Conservation (phyloP, 1,284 basidiomycete genomes). For the Ustilago esculenta region DNA sequence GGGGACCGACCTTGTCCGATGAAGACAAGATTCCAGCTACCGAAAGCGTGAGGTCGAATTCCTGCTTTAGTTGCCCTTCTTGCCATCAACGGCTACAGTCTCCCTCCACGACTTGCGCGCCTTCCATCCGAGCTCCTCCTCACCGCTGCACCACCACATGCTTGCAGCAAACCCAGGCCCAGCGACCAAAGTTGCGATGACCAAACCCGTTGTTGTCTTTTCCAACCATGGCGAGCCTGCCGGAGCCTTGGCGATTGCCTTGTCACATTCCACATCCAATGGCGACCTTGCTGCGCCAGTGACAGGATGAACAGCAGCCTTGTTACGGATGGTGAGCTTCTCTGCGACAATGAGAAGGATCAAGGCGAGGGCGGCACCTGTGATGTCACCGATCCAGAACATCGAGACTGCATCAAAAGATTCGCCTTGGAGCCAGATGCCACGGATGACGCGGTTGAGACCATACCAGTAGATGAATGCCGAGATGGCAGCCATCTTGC, state of each 20-base stretch:
- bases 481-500: constrained; percentile 41
- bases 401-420: constrained; percentile 34
- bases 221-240: constrained; percentile 47
- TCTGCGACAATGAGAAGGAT: constrained; percentile 33
- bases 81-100: constrained; percentile 45
- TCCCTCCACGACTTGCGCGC: constrained; percentile 50
- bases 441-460: constrained; percentile 39
- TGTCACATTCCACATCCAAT: constrained; percentile 50
- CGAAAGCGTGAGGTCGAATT: too few species aligned
- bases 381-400: constrained; percentile 43
- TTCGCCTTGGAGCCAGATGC: constrained; percentile 11
- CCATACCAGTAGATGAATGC: constrained; percentile 54
- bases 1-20: too few species aligned
- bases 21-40: too few species aligned
- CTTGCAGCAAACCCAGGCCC: constrained; percentile 49
- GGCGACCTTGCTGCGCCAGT: constrained; percentile 28
- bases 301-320: constrained; percentile 29
- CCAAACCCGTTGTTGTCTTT: constrained; percentile 31
- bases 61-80: constrained; percentile 34
- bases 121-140: constrained; percentile 55
- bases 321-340: constrained; percentile 37
- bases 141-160: constrained; percentile 56
- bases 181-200: constrained; percentile 24
- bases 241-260: constrained; percentile 47
- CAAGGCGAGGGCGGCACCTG: constrained; percentile 14